Percentiles rank a stretch among this genome's conserved stretches.
phyloP scores from a whole-genome alignment of 2,329 filamentous ascomycete genomes.

The Penicillium sclerotigenum region DNA sequence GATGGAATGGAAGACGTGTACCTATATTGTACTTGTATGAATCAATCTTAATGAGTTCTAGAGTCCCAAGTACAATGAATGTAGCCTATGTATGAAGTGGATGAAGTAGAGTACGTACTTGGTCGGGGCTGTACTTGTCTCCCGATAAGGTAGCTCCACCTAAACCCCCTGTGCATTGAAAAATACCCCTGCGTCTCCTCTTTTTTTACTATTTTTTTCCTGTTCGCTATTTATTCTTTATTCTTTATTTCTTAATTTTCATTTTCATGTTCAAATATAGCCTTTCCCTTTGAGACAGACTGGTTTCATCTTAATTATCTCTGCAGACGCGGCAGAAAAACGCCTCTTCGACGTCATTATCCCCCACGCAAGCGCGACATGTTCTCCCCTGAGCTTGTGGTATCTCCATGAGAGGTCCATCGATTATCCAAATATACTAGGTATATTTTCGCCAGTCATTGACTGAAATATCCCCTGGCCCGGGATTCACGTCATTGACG shows the following conservation, averaged over 20 bases:
- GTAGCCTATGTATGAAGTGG: background rate
- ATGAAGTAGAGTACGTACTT: background rate
- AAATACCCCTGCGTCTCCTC: background rate
- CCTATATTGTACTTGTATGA: constrained; percentile 4
- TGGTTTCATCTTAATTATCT: background rate
- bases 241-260: background rate
- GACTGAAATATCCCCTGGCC: background rate
- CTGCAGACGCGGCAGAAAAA: background rate
- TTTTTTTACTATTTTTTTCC: background rate
- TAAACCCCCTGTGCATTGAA: background rate
- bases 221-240: background rate
- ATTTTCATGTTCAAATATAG: background rate
- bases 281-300: background rate
- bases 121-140: background rate
- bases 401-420: constrained; percentile 5
- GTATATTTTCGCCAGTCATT: background rate
- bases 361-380: background rate
- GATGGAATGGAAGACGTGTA: background rate
- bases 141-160: background rate
- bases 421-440: background rate
- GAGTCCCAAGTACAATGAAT: background rate
- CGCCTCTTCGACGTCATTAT: constrained; percentile 4
- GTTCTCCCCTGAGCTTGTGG: background rate
- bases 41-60: background rate
- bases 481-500: background rate